Base-by-base conservation (phyloP, 495 filamentous ascomycete genomes). In the Penicillium robsamsonii region DNA sequence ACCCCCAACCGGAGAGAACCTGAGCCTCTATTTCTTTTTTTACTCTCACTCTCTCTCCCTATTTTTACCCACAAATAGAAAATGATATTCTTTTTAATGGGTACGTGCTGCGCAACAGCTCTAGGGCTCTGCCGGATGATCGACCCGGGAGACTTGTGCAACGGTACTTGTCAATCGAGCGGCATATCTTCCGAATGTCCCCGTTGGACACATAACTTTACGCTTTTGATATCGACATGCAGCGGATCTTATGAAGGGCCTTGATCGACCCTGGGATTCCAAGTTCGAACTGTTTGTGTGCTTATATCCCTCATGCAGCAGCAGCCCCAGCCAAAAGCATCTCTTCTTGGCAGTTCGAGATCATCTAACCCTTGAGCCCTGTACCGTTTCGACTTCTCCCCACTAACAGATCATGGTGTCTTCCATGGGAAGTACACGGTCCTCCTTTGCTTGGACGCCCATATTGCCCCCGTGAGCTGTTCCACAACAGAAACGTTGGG, bases 401-500 rank as follows among this genome's bases (percentile, higher is more conserved):
- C 50, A 54, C 38, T 54, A 49, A 22, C 2, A 59, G 48, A 49
- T 58, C 59, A 56, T 44, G 44, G 22, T 27, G 25, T 27, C 44
- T 38, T 51, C 50, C 37, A 43, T 20, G 18, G 33, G 22, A 24
- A 27, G n/a, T 41, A 31, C 25, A 51, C 38, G 50, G 50, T 33
- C 57, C 25, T 51, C 44, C 22, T 50, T 47, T 47, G 20, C 27
- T 46, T 5, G 20, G 18, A 43, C 27, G 22, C 18, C 15, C 5
- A 10, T 44, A 35, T 41, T 55, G 35, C 25, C 24, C 15, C 37
- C 29, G 53, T 63, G 48, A 52, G 31, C 43, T 58, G 72, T 76
- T 73, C 53, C 73, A 76, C 74, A 33, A 50, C 73, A 74, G 69
- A 65, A 69, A 63, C 63, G 67, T 71, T 67, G 63, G 57, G 50